Evolutionary conservation across 257 asterid species (phyloP).

Genomic region (Leptodermis oblonga): DNA sequence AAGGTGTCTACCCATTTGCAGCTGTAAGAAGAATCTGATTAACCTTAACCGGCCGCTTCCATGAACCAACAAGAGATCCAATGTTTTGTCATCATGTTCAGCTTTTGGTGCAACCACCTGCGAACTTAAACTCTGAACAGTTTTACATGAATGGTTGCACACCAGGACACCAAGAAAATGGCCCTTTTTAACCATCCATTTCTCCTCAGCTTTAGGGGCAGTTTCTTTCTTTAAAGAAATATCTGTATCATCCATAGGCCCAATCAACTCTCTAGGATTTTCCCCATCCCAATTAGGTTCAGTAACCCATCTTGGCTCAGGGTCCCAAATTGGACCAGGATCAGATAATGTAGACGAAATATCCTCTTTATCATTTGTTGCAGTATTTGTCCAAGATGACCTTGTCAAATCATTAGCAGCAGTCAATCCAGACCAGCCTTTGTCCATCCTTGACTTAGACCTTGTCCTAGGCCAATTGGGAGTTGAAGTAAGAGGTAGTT

Average conservation of each 20-base stretch:
- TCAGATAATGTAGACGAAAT: conserved; percentile 96
- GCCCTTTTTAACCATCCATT: conserved; percentile 79
- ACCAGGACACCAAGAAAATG: conserved; percentile 75
- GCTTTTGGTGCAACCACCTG: conserved; percentile 98
- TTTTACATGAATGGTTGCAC: conserved; percentile 92
- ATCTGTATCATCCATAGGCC: conserved; percentile 50
- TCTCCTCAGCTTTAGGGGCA: conserved; percentile 47
- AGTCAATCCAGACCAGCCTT: conserved; percentile 63
- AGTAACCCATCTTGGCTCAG: conserved; percentile 95
- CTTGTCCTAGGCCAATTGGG: conserved; percentile 90
- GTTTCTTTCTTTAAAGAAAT: conserved; percentile 37
- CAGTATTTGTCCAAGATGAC: conserved; percentile 68
- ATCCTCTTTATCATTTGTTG: conserved; percentile 79
- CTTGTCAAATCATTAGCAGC: conserved; percentile 54
- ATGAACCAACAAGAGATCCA: conserved; percentile 85
- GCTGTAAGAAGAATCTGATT: conserved; percentile 70
- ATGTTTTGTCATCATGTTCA: conserved; percentile 74
- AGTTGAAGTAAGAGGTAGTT: conserved; percentile 63
- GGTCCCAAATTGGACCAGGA: conserved; percentile 98
- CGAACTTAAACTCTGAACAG: conserved; percentile 92
- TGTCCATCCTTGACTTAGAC: conserved; percentile 77
- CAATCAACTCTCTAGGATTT: conserved; percentile 70
- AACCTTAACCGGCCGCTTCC: conserved; percentile 86
- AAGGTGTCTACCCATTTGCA: conserved; percentile 86
- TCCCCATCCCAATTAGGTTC: conserved; percentile 66